Evolutionary conservation across 164 flowering plant species (phyloP), one percentile per base, ranked within the genome.

Genomic region (Taxillus chinensis): DNA sequence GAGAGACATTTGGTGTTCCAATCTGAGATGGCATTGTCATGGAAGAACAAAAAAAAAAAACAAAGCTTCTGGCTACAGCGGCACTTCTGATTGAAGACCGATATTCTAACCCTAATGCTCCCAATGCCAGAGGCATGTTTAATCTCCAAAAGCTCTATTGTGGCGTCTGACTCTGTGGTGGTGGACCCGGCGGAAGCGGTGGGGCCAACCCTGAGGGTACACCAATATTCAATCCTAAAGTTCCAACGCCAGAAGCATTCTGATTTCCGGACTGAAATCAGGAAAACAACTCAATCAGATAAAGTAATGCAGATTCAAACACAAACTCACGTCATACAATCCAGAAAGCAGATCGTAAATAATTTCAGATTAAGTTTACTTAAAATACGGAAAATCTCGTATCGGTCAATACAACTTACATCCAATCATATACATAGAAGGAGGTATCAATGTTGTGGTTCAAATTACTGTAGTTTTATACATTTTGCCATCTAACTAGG

Each of bases 131-230:
- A 27, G 27, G 27, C 27, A 27, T 27, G 27, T 27, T 27, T 2
- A 27, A 27, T 27, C 27, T 27, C 27, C 27, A 27, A 27, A 27
- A 27, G 27, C 46, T 43, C 76, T 77, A 83, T 57, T 82, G 82
- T 38, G 74, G 85, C 14, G 64, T 17, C 49, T 84, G 79, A 55
- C 75, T 70, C 62, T 83, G 89, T 13, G 85, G 89, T 39, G 87
- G 87, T 39, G 83, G 92, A 17, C 87, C 90, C 12, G 86, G 91
- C 4, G 89, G 90, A 17, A 77, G 77, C 0, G 88, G 87, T 7
- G 84, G 90, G 37, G 81, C 86, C 76, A 81, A 66, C 27, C 85
- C 87, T 14, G 87, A 60, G 15, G 75, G 87, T 56, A 66, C 75
- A 62, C 69, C 74, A 49, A 72, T 73, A 65, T 73, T 79, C 42